phyloP scores from a whole-genome alignment of 225 moss, liverwort and hornwort genomes.

The Physcomitrium patens region DNA sequence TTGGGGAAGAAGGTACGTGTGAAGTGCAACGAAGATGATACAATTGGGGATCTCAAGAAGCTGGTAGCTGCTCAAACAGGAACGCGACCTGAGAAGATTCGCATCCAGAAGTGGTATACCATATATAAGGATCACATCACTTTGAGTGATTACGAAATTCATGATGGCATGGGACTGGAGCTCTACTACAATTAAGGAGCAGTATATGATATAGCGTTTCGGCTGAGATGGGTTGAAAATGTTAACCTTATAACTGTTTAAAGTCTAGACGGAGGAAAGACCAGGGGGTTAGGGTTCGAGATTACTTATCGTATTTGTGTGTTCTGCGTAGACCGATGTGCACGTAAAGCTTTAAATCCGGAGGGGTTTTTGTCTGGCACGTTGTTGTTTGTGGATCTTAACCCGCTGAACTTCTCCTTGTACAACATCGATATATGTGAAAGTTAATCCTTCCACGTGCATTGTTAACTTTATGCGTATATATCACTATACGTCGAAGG shows the following conservation, averaged over 20 bases:
- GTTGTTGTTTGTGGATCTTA: slow-evolving; percentile 5
- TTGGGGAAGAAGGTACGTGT: slow-evolving; percentile 88
- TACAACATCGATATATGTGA: slow-evolving; percentile 17
- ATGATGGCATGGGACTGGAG: slow-evolving; percentile 86
- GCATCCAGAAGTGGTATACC: slow-evolving; percentile 90
- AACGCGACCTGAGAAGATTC: slow-evolving; percentile 84
- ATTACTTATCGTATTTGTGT: slow-evolving; percentile 8
- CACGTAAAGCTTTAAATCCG: not conserved
- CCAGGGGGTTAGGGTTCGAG: not conserved
- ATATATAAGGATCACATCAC: slow-evolving; percentile 91
- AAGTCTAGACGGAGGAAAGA: not conserved
- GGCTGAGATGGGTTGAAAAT: slow-evolving; percentile 20
- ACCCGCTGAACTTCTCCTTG: slow-evolving; percentile 5
- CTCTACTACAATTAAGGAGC: slow-evolving; percentile 73
- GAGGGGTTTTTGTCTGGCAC: not conserved
- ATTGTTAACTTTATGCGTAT: no score
- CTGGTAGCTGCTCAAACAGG: slow-evolving; percentile 90
- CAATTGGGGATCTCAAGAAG: slow-evolving; percentile 84
- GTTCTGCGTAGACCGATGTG: not conserved
- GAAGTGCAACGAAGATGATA: slow-evolving; percentile 88
- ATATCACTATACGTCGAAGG: no score
- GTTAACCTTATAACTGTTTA: not conserved
- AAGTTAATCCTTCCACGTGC: no score
- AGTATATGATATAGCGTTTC: not conserved
- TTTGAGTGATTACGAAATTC: slow-evolving; percentile 77